Evolutionary conservation across 345 rosid species (phyloP).

Genomic region (Populus ilicifolia): DNA sequence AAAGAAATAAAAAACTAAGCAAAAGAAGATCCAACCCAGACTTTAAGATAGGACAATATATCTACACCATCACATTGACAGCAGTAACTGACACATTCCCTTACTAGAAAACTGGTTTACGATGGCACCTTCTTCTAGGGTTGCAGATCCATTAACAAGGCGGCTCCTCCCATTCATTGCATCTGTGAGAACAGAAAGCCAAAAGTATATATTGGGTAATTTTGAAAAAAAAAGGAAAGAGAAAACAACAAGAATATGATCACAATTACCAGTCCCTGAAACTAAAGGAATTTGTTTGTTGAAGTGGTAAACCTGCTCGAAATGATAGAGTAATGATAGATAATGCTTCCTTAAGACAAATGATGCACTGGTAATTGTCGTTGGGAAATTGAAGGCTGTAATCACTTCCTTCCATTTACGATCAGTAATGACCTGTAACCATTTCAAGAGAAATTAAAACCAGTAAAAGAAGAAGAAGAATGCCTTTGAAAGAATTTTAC

Average conservation of each 20-base stretch:
- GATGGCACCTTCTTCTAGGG: slow-evolving; percentile 22
- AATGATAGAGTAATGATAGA: slow-evolving; percentile 56
- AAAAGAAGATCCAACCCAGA: background rate
- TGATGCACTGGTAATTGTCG: slow-evolving; percentile 85
- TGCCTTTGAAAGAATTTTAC: background rate
- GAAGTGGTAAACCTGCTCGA: slow-evolving; percentile 72
- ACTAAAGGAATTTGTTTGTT: slow-evolving; percentile 36
- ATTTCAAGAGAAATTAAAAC: slow-evolving; percentile 15
- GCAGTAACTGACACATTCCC: background rate
- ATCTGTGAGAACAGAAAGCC: slow-evolving; percentile 17
- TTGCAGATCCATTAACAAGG: slow-evolving; percentile 31
- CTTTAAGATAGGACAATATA: background rate
- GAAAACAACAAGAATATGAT: background rate
- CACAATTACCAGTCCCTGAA: slow-evolving; percentile 34
- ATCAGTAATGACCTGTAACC: slow-evolving; percentile 57
- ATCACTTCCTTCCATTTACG: slow-evolving; percentile 92
- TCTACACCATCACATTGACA: no score
- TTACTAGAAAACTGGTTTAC: slow-evolving; percentile 23
- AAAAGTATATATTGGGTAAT: background rate
- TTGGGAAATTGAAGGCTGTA: slow-evolving; percentile 60
- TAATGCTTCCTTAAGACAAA: slow-evolving; percentile 78
- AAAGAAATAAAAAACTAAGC: background rate
- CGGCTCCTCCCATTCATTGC: slow-evolving; percentile 25
- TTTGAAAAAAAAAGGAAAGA: background rate
- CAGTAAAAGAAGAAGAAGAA: background rate